phyloP scores from a whole-genome alignment of 2,329 filamentous ascomycete genomes.

The Diaporthe aspalathi region DNA sequence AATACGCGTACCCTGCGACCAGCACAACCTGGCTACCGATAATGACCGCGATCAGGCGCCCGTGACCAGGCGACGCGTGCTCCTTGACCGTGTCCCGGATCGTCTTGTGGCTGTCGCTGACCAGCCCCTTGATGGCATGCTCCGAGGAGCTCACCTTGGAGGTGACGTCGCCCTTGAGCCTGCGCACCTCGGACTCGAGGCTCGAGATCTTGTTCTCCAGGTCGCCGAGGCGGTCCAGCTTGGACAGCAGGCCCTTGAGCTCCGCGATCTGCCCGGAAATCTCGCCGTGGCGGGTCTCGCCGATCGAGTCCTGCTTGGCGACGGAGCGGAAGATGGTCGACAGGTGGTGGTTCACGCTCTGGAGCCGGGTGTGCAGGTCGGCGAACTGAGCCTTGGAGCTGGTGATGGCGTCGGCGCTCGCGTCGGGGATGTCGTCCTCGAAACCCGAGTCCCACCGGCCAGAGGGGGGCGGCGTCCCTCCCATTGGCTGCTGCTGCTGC shows the following conservation, averaged over 20 bases:
- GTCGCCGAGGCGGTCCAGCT: constrained; percentile 56
- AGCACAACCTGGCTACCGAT: constrained; percentile 80
- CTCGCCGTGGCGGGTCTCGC: constrained; percentile 69
- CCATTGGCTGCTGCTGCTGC: constrained; percentile 44
- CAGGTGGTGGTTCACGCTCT: constrained; percentile 77
- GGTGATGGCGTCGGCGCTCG: constrained; percentile 59
- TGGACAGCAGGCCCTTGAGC: constrained; percentile 57
- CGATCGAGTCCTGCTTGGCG: constrained; percentile 59
- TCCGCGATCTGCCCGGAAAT: constrained; percentile 60
- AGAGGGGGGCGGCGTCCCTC: constrained; percentile 43
- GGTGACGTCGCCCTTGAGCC: constrained; percentile 66
- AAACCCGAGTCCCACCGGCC: constrained; percentile 48
- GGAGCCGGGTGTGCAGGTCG: constrained; percentile 87
- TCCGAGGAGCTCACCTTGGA: constrained; percentile 63
- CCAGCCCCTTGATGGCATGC: constrained; percentile 63
- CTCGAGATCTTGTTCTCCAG: constrained; percentile 60
- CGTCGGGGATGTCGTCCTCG: constrained; percentile 59
- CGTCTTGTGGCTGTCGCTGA: constrained; percentile 59
- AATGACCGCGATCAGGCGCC: constrained; percentile 73
- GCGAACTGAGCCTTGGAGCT: constrained; percentile 75
- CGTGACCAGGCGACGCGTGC: constrained; percentile 61
- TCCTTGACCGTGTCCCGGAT: constrained; percentile 60
- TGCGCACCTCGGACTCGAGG: constrained; percentile 69
- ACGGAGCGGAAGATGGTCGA: constrained; percentile 70
- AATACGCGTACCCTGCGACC: constrained; percentile 75